phyloP scores from a whole-genome alignment of 345 rosid species.

The Acer negundo region DNA sequence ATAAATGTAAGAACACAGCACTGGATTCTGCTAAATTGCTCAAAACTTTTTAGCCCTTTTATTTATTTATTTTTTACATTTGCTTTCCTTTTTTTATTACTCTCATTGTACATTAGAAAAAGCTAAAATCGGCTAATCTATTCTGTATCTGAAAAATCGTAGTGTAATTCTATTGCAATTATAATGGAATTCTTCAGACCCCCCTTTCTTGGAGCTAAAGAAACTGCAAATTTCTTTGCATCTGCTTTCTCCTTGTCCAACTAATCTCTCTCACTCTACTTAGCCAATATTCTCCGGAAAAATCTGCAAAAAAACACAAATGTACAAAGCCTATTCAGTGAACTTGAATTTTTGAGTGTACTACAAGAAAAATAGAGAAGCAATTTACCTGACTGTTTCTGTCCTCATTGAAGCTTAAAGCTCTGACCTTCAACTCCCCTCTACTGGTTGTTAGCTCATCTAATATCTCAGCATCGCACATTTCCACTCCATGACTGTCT shows the following conservation, averaged over 20 bases:
- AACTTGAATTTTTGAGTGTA: not conserved
- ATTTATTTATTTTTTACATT: not conserved
- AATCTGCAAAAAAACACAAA: constrained; percentile 20
- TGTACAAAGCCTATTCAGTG: not conserved
- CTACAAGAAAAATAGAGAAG: not conserved
- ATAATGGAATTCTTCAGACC: not conserved
- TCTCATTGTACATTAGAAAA: not conserved
- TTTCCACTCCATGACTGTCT: constrained; percentile 38
- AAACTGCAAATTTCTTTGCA: not conserved
- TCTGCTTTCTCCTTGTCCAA: not conserved
- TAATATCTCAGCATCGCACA: constrained; percentile 61
- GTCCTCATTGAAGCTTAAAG: constrained; percentile 55
- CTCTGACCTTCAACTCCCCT: constrained; percentile 73
- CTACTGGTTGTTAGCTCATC: constrained; percentile 80
- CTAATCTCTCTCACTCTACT: not conserved
- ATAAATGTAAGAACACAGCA: not conserved
- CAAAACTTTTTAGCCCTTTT: not conserved
- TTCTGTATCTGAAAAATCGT: no score
- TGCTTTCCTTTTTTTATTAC: not conserved
- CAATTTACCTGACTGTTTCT: constrained; percentile 28
- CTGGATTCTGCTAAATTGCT: not conserved
- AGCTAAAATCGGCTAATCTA: not conserved
- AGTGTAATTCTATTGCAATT: not conserved
- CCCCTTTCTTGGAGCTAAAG: not conserved
- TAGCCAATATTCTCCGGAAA: constrained; percentile 17